Conservation (phyloP, 225 moss, liverwort and hornwort species). For the Neckera pumila region DNA sequence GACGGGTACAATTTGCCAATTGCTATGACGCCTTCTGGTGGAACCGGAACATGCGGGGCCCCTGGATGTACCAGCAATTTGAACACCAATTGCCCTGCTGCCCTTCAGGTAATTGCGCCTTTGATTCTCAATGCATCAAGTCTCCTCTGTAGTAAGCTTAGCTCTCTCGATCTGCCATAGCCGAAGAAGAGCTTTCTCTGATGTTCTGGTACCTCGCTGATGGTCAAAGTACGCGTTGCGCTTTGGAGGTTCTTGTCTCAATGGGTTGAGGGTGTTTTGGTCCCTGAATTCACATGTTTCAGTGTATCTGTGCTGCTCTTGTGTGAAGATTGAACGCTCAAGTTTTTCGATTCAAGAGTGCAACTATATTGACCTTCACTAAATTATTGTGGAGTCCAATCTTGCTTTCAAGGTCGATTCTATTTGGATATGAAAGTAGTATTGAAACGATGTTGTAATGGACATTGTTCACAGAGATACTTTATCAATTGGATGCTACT, state of each 20-base stretch:
- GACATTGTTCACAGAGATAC: background rate
- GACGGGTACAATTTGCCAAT: slow-evolving; percentile 54
- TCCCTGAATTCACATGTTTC: background rate
- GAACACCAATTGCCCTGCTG: slow-evolving; percentile 22
- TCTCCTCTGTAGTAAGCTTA: background rate
- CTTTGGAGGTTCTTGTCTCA: background rate
- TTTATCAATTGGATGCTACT: background rate
- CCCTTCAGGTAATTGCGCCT: slow-evolving; percentile 19
- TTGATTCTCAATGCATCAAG: background rate
- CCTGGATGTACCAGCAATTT: slow-evolving; percentile 38
- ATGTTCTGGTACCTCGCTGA: background rate
- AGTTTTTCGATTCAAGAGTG: background rate
- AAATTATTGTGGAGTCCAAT: background rate
- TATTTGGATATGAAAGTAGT: background rate
- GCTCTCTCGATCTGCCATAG: background rate
- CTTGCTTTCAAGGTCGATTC: background rate
- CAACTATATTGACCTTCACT: background rate
- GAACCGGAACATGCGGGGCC: slow-evolving; percentile 22
- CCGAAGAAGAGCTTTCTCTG: background rate
- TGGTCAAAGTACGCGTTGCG: background rate
- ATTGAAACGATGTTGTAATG: background rate
- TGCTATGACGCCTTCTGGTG: slow-evolving; percentile 14
- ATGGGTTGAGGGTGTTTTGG: background rate
- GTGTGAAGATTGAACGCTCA: background rate
- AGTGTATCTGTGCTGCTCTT: background rate